These are phyloP conservation scores for Xylaria nigripes DNA, from an alignment of 495 filamentous ascomycete species.

Conservation along the genomic window DNA sequence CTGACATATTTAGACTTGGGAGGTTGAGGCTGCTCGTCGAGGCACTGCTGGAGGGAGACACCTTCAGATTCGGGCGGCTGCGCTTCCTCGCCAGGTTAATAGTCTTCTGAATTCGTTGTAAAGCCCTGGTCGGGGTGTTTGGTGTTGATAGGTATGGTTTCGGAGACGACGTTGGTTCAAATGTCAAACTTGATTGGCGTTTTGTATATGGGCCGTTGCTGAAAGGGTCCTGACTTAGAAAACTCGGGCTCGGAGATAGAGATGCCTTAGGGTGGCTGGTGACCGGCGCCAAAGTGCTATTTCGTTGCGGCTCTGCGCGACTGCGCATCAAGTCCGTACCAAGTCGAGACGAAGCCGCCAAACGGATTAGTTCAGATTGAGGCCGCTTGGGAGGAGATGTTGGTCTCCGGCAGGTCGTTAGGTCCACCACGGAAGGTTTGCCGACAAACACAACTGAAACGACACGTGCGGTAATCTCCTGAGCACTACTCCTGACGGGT, in stretches of 20 bases:
- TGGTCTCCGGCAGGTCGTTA: slow-evolving; percentile 32
- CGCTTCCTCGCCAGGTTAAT: slow-evolving; percentile 39
- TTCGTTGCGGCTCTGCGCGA: slow-evolving; percentile 15
- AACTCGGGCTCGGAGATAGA: slow-evolving; percentile 18
- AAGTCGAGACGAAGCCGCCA: slow-evolving; percentile 26
- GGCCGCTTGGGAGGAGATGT: slow-evolving; percentile 28
- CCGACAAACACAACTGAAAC: slow-evolving; percentile 43
- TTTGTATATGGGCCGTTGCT: slow-evolving; percentile 12
- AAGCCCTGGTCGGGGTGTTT: slow-evolving; percentile 31
- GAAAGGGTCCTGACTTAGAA: slow-evolving; percentile 42
- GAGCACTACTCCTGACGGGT: slow-evolving; percentile 29
- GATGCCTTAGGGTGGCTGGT: slow-evolving; percentile 30
- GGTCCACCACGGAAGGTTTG: slow-evolving; percentile 39
- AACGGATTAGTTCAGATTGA: slow-evolving; percentile 17
- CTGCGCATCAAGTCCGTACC: slow-evolving; percentile 8
- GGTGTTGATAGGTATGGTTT: slow-evolving; percentile 19
- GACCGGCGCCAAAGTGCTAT: slow-evolving; percentile 27
- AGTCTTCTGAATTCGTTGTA: slow-evolving; percentile 38
- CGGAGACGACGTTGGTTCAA: slow-evolving; percentile 10
- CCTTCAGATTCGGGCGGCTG: slow-evolving; percentile 36
- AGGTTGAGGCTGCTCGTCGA: slow-evolving; percentile 17
- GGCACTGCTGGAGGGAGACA: slow-evolving; percentile 12
- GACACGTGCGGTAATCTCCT: slow-evolving; percentile 41
- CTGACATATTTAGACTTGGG: slow-evolving; percentile 14
- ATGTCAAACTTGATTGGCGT: slow-evolving; percentile 18